phyloP scores from a whole-genome alignment of 495 filamentous ascomycete species.

The Aspergillus biplanus region DNA sequence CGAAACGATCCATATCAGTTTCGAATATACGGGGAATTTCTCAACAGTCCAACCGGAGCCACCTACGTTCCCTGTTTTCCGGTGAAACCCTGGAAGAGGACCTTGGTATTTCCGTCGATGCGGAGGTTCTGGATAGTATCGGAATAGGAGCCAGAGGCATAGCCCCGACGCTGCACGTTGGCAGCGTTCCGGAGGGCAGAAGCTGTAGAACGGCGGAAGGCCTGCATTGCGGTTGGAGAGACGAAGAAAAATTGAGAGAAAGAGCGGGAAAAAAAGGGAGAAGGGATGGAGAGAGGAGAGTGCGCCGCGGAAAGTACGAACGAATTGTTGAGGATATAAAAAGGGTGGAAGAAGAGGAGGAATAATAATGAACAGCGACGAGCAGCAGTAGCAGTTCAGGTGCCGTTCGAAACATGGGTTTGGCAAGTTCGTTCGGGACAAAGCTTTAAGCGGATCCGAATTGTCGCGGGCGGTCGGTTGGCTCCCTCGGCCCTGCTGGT shows the following conservation, averaged over 20 bases:
- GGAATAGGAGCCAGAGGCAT: constrained; percentile 76
- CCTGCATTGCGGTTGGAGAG: constrained; percentile 49
- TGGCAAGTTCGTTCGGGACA: constrained; percentile 43
- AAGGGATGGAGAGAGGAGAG: constrained; percentile 24
- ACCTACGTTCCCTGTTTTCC: constrained; percentile 98
- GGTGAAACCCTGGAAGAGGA: constrained; percentile 97
- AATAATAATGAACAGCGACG: constrained; percentile 32
- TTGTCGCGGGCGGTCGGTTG: constrained; percentile 36
- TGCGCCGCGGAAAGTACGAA: constrained; percentile 17
- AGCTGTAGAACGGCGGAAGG: constrained; percentile 54
- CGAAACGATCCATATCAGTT: constrained; percentile 47
- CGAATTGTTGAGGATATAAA: constrained; percentile 18
- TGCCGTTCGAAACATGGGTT: constrained; percentile 27
- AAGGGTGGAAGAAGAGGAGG: constrained; percentile 26
- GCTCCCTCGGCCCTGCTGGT: constrained; percentile 30
- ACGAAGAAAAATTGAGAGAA: constrained; percentile 15
- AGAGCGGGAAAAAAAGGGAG: constrained; percentile 20
- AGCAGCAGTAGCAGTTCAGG: constrained; percentile 17
- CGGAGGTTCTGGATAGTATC: constrained; percentile 87
- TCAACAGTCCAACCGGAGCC: background rate
- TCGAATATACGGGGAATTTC: constrained; percentile 15
- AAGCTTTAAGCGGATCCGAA: constrained; percentile 50
- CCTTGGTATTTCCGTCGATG: constrained; percentile 89
- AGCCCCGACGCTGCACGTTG: constrained; percentile 61
- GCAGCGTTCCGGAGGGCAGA: constrained; percentile 53